Percentiles rank a stretch among this genome's conserved stretches.
Conservation (phyloP, 2,329 filamentous ascomycete genomes). For the Penicillium glabrum region DNA sequence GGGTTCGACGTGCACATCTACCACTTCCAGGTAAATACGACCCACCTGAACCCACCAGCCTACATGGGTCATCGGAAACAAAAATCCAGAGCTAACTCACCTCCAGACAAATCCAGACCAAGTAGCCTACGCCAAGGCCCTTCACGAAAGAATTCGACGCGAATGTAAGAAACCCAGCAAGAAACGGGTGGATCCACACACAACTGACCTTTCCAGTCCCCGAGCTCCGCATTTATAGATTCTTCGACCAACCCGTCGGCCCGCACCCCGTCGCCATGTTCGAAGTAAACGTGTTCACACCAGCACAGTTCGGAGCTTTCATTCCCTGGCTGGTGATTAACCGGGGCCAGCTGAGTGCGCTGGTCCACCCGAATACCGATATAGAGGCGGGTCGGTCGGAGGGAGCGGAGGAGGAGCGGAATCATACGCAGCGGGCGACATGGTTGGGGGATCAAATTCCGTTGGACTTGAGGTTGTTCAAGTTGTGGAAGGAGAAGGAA, state of each 20-base stretch:
- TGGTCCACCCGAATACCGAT: slow-evolving; percentile 78
- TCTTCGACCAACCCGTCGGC: slow-evolving; percentile 76
- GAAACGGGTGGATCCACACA: not conserved
- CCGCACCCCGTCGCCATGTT: slow-evolving; percentile 88
- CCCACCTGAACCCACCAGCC: not conserved
- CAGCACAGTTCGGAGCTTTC: slow-evolving; percentile 85
- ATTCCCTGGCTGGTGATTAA: slow-evolving; percentile 81
- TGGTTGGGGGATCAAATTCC: slow-evolving; percentile 50
- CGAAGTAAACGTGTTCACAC: slow-evolving; percentile 84
- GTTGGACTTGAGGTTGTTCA: slow-evolving; percentile 42
- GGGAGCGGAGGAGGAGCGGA: slow-evolving; percentile 49
- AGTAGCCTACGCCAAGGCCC: slow-evolving; percentile 64
- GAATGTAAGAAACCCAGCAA: slow-evolving; percentile 63
- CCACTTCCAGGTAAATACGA: slow-evolving; percentile 57
- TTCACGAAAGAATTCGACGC: slow-evolving; percentile 75
- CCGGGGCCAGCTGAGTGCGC: slow-evolving; percentile 72
- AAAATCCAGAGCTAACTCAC: not conserved
- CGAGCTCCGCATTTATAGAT: slow-evolving; percentile 75
- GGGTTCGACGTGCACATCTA: slow-evolving; percentile 90
- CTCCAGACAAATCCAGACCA: slow-evolving; percentile 59
- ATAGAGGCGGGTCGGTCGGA: slow-evolving; percentile 6
- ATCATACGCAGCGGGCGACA: slow-evolving; percentile 46
- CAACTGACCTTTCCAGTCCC: slow-evolving; percentile 60
- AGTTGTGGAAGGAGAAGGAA: slow-evolving; percentile 26
- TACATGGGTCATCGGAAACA: no score